Conservation (phyloP, 169 alveolate species). For the Cyclospora cayetanensis region DNA sequence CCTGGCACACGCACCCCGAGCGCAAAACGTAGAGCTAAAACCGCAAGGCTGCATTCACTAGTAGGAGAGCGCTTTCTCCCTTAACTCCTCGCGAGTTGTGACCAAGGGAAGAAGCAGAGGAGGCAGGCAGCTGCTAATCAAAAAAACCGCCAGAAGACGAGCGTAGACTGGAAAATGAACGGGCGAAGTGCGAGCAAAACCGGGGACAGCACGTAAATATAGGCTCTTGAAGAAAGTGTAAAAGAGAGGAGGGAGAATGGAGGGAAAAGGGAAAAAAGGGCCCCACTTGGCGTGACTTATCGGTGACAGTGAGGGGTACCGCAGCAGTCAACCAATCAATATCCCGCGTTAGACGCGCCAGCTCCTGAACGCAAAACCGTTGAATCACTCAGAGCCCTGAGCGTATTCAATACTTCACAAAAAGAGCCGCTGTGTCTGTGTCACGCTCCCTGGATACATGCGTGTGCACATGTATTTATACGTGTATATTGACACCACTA, state of each 20-base stretch:
- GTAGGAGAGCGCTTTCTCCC: too few species aligned
- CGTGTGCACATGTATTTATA: not conserved
- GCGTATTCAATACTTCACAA: not conserved
- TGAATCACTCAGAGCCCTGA: not conserved
- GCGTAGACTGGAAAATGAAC: not conserved
- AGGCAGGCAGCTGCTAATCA: not conserved
- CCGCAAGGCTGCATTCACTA: not conserved
- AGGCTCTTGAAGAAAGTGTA: too few species aligned
- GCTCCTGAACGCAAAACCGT: slow-evolving; percentile 22
- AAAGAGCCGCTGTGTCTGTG: not conserved
- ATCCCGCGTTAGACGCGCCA: not conserved
- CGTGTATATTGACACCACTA: not conserved
- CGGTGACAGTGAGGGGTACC: slow-evolving; percentile 18
- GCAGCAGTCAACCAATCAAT: slow-evolving; percentile 31
- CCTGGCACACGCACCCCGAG: not conserved
- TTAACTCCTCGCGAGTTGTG: not conserved
- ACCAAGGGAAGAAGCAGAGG: not conserved
- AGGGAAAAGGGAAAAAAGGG: too few species aligned
- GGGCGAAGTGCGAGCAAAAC: not conserved
- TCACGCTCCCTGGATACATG: not conserved
- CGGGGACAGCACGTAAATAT: not conserved
- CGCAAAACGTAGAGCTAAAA: not conserved
- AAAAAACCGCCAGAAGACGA: not conserved
- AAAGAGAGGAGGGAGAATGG: not conserved
- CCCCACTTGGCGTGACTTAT: not conserved